These are phyloP conservation scores for Betula pendula DNA, from an alignment of 306 rosid genomes.

Conservation along the genomic window DNA sequence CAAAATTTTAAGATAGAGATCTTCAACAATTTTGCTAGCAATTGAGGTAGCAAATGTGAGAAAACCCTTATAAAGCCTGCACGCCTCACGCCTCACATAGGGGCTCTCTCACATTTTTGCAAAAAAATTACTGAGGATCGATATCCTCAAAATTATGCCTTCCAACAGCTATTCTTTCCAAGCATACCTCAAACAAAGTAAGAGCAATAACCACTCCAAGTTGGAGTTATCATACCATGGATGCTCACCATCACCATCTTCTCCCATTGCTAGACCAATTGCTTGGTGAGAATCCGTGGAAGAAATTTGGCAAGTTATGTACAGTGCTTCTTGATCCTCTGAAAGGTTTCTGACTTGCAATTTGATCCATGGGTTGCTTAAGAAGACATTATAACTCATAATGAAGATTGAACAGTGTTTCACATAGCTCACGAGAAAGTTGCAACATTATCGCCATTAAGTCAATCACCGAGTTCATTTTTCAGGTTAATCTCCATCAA, in stretches of 20 bases:
- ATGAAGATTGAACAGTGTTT: not conserved
- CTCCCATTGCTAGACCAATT: not conserved
- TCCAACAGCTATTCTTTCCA: too few species aligned
- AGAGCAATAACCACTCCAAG: not conserved
- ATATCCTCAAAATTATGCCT: too few species aligned
- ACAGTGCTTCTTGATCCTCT: not conserved
- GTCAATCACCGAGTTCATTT: slow-evolving; percentile 16
- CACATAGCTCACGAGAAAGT: not conserved
- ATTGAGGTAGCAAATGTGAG: too few species aligned
- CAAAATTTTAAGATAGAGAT: too few species aligned
- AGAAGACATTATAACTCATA: not conserved
- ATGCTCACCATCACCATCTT: not conserved
- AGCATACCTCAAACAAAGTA: too few species aligned
- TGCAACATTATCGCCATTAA: slow-evolving; percentile 12
- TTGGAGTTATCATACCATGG: not conserved
- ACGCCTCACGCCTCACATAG: too few species aligned
- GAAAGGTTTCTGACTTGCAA: not conserved
- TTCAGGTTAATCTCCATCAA: slow-evolving; percentile 22
- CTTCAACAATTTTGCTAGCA: too few species aligned
- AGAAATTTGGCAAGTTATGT: not conserved
- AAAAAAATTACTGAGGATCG: too few species aligned
- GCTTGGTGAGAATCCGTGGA: not conserved
- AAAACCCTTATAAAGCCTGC: too few species aligned
- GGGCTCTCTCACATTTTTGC: too few species aligned
- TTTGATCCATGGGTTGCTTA: not conserved